Conservation (phyloP, 495 filamentous ascomycete species). For the Zalerion maritima region DNA sequence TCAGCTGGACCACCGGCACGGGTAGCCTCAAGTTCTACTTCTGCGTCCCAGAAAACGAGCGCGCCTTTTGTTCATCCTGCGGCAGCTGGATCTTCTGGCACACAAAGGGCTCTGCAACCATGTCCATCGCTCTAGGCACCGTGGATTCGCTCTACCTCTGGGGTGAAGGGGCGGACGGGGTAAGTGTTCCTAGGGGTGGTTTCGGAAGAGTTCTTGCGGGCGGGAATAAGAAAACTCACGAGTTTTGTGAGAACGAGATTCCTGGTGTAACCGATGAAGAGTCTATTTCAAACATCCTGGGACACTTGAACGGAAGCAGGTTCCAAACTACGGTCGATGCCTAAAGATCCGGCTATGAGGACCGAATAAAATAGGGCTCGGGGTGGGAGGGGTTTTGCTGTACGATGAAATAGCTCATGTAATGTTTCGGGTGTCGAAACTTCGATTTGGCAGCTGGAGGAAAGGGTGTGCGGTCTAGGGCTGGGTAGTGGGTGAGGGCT, state of each 20-base stretch:
- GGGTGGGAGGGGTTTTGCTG: too few species aligned
- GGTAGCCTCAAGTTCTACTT: constrained; percentile 15
- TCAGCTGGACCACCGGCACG: constrained; percentile 11
- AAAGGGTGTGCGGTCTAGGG: too few species aligned
- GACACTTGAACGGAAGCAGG: too few species aligned
- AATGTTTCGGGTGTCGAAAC: too few species aligned
- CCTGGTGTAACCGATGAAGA: constrained; percentile 22
- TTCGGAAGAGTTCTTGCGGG: constrained; percentile 19
- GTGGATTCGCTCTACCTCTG: constrained; percentile 22
- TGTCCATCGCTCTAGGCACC: constrained; percentile 17
- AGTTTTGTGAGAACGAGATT: constrained; percentile 22
- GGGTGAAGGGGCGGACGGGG: constrained; percentile 12
- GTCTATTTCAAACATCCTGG: too few species aligned
- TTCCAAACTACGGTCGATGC: too few species aligned
- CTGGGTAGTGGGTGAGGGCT: too few species aligned
- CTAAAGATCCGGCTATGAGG: too few species aligned
- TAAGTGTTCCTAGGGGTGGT: constrained; percentile 11
- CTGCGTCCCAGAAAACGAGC: constrained; percentile 15
- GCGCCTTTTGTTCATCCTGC: constrained; percentile 23
- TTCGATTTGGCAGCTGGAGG: too few species aligned
- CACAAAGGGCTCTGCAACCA: constrained; percentile 4
- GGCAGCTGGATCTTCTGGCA: constrained; percentile 24
- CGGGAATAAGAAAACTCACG: constrained; percentile 9
- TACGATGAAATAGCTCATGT: too few species aligned
- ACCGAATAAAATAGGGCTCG: too few species aligned